A percentile compares a stretch with the other conserved stretches of the same genome.
phyloP scores from a whole-genome alignment of 495 filamentous ascomycete genomes.

The Bryoglossum gracile region DNA sequence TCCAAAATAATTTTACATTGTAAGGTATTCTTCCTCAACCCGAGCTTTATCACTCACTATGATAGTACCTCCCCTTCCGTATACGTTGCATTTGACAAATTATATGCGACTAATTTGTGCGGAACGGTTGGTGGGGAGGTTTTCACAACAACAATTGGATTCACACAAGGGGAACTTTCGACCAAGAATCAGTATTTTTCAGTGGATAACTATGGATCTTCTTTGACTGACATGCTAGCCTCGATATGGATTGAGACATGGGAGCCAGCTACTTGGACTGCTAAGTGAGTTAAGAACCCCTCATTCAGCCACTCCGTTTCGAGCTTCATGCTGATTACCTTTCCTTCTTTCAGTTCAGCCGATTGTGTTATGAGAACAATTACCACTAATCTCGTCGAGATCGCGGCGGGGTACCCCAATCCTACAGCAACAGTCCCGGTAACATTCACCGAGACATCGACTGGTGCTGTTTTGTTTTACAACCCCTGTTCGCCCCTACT shows the following conservation, averaged over 20 bases:
- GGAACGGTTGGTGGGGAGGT: background rate
- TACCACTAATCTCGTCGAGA: too few relatives aligned
- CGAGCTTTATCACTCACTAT: background rate
- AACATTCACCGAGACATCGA: background rate
- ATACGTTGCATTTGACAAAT: background rate
- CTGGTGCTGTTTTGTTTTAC: too few relatives aligned
- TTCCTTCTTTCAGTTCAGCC: too few relatives aligned
- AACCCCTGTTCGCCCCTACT: background rate
- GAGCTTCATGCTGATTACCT: too few relatives aligned
- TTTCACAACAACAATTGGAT: background rate
- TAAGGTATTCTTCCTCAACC: background rate
- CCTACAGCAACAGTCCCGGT: background rate
- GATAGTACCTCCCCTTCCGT: conserved; percentile 1
- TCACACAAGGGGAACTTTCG: background rate
- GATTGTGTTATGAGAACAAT: too few relatives aligned
- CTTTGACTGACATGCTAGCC: background rate
- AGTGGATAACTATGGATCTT: background rate
- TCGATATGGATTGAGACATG: background rate
- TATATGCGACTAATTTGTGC: background rate
- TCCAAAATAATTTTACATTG: background rate
- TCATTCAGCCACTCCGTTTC: too few relatives aligned
- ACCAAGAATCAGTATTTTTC: background rate
- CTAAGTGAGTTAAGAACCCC: too few relatives aligned
- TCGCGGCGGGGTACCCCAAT: background rate
- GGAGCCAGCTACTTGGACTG: too few relatives aligned